Evolutionary conservation across 140 eudicot genomes (phyloP).

Genomic region (Erigeron philadelphicus): DNA sequence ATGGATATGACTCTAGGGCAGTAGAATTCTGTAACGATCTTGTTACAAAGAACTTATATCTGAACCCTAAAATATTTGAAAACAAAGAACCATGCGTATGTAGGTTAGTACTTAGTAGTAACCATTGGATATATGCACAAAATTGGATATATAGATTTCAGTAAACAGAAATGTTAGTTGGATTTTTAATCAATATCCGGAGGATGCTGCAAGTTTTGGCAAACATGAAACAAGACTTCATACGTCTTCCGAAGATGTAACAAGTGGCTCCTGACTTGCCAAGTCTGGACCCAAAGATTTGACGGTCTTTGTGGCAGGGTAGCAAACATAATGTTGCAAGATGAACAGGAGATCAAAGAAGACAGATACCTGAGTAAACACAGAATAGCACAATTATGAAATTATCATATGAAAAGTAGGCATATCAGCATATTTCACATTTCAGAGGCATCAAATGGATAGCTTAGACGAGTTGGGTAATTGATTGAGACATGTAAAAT

Average conservation of each 20-base stretch:
- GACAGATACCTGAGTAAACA: constrained; percentile 61
- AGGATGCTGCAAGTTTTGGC: neutral
- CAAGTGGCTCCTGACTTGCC: constrained; percentile 62
- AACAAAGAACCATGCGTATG: constrained; percentile 4
- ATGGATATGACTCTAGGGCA: too few species aligned
- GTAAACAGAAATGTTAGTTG: constrained; percentile 12
- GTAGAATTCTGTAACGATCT: neutral
- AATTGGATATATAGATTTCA: neutral
- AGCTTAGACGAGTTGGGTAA: neutral
- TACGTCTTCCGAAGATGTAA: constrained; percentile 35
- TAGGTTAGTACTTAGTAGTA: neutral
- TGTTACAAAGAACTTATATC: neutral
- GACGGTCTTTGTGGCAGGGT: constrained; percentile 40
- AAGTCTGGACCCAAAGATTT: constrained; percentile 28
- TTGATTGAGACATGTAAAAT: neutral
- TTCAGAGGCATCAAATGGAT: neutral
- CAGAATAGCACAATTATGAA: neutral
- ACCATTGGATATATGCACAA: constrained; percentile 15
- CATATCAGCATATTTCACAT: neutral
- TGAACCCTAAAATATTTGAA: neutral
- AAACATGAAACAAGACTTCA: constrained; percentile 17
- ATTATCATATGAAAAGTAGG: neutral
- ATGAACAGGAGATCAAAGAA: constrained; percentile 86
- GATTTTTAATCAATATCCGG: neutral
- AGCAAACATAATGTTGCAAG: constrained; percentile 77